Percentiles rank a stretch among this genome's conserved stretches.
Conservation (phyloP, 1,284 basidiomycete genomes). For the Fomitopsis schrenkii region DNA sequence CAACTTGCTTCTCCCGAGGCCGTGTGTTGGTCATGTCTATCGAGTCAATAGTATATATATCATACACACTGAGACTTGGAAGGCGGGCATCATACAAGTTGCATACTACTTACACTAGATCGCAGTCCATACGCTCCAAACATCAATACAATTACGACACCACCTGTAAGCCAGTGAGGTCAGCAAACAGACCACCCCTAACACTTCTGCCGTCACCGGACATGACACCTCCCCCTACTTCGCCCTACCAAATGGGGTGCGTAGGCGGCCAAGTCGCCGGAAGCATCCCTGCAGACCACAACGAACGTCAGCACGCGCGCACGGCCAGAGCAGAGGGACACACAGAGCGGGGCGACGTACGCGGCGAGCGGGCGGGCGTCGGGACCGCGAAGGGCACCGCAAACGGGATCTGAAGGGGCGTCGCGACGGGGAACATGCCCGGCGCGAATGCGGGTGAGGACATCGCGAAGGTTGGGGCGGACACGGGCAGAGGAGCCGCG, state of each 20-base stretch:
- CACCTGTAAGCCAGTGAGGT: too few relatives aligned
- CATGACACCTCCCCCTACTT: too few relatives aligned
- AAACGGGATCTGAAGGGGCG: not conserved
- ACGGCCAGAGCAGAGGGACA: not conserved
- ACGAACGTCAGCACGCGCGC: not conserved
- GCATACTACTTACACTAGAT: too few relatives aligned
- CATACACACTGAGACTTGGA: too few relatives aligned
- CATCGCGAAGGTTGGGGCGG: not conserved
- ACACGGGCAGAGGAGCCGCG: not conserved
- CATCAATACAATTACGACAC: too few relatives aligned
- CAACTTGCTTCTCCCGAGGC: too few relatives aligned
- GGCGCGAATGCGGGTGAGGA: not conserved
- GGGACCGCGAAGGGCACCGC: not conserved
- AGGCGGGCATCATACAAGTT: too few relatives aligned
- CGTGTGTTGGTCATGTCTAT: too few relatives aligned
- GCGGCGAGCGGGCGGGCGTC: not conserved
- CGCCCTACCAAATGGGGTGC: not conserved
- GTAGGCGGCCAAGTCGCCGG: not conserved
- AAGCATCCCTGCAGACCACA: not conserved
- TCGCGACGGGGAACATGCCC: not conserved
- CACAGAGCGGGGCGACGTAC: not conserved
- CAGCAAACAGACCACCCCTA: too few relatives aligned
- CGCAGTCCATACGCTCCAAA: too few relatives aligned
- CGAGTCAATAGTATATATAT: too few relatives aligned
- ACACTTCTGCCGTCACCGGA: too few relatives aligned